A percentile compares a stretch with the other conserved stretches of the same genome.
These are phyloP conservation scores for Nigrospora osmanthi DNA, from an alignment of 2,329 filamentous ascomycete species.

Conservation along the genomic window DNA sequence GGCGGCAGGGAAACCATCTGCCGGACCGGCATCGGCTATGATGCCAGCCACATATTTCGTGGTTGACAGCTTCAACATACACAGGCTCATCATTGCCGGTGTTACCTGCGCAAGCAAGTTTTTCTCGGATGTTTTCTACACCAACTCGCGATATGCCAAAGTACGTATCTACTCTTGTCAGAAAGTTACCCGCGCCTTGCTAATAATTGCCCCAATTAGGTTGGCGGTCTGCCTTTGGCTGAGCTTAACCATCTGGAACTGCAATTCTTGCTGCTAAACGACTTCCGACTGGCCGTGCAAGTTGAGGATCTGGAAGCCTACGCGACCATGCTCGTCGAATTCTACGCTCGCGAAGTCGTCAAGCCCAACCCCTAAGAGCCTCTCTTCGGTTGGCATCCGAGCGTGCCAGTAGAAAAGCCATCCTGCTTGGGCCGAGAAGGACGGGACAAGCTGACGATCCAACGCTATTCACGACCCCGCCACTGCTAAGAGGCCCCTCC, in stretches of 20 bases:
- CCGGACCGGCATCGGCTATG: conserved; percentile 9
- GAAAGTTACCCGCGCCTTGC: neutral
- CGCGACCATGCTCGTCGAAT: conserved; percentile 96
- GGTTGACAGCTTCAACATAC: conserved; percentile 98
- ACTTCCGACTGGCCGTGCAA: conserved; percentile 87
- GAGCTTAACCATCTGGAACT: conserved; percentile 95
- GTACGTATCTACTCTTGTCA: conserved; percentile 40
- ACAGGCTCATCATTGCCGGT: conserved; percentile 89
- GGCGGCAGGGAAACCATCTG: conserved; percentile 12
- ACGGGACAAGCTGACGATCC: neutral
- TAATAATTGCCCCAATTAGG: conserved; percentile 41
- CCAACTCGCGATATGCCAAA: conserved; percentile 98
- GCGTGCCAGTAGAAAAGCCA: conserved; percentile 1
- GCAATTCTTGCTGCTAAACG: conserved; percentile 91
- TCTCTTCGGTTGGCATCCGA: conserved; percentile 1
- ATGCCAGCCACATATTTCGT: conserved; percentile 63
- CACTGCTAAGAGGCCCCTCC: neutral
- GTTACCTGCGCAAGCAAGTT: conserved; percentile 99
- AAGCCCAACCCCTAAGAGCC: conserved; percentile 22
- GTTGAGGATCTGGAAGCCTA: conserved; percentile 96
- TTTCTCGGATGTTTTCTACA: conserved; percentile 98
- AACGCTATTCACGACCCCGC: neutral
- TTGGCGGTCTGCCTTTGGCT: conserved; percentile 82
- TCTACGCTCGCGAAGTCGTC: conserved; percentile 88
- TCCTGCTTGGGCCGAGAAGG: neutral